Conservation (phyloP, 768 basidiomycete genomes). For the Myochromella boudieri region DNA sequence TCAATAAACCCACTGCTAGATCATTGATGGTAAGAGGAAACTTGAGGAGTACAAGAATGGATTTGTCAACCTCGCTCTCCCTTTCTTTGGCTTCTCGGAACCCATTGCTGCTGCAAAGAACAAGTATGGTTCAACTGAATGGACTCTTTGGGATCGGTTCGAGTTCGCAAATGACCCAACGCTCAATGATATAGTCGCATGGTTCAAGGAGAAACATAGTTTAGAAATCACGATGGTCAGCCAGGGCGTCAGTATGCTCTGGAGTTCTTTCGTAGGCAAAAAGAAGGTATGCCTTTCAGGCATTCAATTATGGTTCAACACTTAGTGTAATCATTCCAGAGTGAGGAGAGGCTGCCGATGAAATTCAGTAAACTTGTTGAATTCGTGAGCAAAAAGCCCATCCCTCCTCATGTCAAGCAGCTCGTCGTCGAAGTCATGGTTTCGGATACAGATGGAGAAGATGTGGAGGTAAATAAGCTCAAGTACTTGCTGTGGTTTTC, state of each 20-base stretch:
- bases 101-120: conserved; percentile 88
- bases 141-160: conserved; percentile 99
- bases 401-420: conserved; percentile 80
- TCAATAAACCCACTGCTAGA: conserved; percentile 40
- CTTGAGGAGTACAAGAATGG: conserved; percentile 98
- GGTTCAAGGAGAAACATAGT: conserved; percentile 82
- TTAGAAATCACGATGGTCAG: conserved; percentile 95
- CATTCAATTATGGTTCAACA: too few species aligned
- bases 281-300: conserved; percentile 79
- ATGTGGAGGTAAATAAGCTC: conserved; percentile 73
- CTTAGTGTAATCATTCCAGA: conserved; percentile 40
- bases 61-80: conserved; percentile 95
- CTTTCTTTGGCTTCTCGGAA: conserved; percentile 99
- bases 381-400: conserved; percentile 90
- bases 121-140: conserved; percentile 86
- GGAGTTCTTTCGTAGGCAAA: conserved; percentile 90
- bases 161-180: conserved; percentile 90
- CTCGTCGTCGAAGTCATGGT: conserved; percentile 95
- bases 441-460: conserved; percentile 87
- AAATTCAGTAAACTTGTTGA: conserved; percentile 91
- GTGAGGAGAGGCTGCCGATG: conserved; percentile 85
- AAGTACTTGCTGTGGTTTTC: not conserved
- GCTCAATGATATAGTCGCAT: conserved; percentile 77
- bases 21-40: conserved; percentile 93
- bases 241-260: conserved; percentile 96